Conservation (phyloP, 1,139 yeast genomes). For the Candida buenavistaensis region DNA sequence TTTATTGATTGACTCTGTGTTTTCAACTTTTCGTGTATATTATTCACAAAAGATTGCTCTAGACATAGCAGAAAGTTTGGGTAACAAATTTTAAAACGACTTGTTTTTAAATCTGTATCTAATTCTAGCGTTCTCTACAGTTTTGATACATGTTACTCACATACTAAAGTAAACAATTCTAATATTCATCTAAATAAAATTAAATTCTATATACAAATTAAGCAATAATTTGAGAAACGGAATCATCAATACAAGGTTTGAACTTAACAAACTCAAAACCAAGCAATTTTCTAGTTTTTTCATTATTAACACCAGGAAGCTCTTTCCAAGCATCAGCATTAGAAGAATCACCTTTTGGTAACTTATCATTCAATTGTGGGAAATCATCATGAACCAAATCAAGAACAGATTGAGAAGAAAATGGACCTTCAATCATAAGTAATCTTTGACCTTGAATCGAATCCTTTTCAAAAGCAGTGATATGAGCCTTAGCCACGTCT, state of each 20-base stretch:
- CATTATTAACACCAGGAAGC: constrained; percentile 12
- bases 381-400: constrained; percentile 24
- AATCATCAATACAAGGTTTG: constrained; percentile 37
- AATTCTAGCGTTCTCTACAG: too few species aligned
- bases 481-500: constrained; percentile 52
- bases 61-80: too few species aligned
- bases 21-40: too few species aligned
- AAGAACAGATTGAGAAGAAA: constrained; percentile 20
- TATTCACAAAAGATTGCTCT: too few species aligned
- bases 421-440: constrained; percentile 26
- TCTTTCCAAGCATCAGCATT: constrained; percentile 6
- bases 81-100: too few species aligned
- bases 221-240: constrained; percentile 35
- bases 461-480: constrained; percentile 31
- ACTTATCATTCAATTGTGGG: constrained; percentile 14
- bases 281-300: constrained; percentile 30
- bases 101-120: too few species aligned
- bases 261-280: constrained; percentile 38
- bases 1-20: too few species aligned
- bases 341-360: constrained; percentile 14
- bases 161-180: too few species aligned
- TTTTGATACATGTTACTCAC: too few species aligned
- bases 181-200: too few species aligned
- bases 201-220: too few species aligned
- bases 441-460: constrained; percentile 28